phyloP scores from a whole-genome alignment of 495 filamentous ascomycete genomes.

The Aspergillus panamensis region DNA sequence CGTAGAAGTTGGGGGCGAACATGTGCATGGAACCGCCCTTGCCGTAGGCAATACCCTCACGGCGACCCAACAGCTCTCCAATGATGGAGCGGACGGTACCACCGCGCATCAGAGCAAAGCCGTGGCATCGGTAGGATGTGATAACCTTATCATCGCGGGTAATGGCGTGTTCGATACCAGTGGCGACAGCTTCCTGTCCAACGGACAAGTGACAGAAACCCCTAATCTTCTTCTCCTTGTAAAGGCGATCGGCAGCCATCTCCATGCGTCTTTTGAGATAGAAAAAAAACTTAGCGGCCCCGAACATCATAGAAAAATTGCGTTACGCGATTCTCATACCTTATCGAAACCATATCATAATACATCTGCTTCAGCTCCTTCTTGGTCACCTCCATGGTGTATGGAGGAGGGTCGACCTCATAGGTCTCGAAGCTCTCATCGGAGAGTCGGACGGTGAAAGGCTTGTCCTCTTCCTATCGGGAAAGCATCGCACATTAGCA shows the following conservation, averaged over 20 bases:
- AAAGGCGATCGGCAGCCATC: constrained; percentile 95
- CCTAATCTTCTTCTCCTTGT: constrained; percentile 99
- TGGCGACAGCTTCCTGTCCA: constrained; percentile 95
- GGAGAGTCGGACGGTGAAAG: constrained; percentile 86
- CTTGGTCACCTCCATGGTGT: constrained; percentile 91
- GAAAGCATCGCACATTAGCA: constrained; percentile 28
- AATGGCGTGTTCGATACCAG: constrained; percentile 95
- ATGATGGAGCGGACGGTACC: constrained; percentile 90
- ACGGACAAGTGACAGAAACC: constrained; percentile 99
- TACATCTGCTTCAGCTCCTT: constrained; percentile 98
- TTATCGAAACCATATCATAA: constrained; percentile 88
- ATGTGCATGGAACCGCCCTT: constrained; percentile 99
- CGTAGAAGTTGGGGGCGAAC: constrained; percentile 97
- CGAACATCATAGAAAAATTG: background rate
- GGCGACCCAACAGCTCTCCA: constrained; percentile 89
- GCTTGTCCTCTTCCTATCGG: constrained; percentile 82
- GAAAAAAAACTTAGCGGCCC: constrained; percentile 6
- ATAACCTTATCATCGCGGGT: constrained; percentile 88
- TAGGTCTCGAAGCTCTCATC: constrained; percentile 99
- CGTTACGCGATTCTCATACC: constrained; percentile 52
- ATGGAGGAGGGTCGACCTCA: constrained; percentile 91
- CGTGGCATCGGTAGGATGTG: constrained; percentile 97
- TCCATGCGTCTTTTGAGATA: constrained; percentile 73
- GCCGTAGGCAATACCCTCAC: constrained; percentile 95
- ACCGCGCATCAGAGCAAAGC: constrained; percentile 95